Percentiles rank a stretch among this genome's conserved stretches.
These are phyloP conservation scores for Microstroma glucosiphilum DNA, from an alignment of 1,284 basidiomycete genomes.

Conservation along the genomic window DNA sequence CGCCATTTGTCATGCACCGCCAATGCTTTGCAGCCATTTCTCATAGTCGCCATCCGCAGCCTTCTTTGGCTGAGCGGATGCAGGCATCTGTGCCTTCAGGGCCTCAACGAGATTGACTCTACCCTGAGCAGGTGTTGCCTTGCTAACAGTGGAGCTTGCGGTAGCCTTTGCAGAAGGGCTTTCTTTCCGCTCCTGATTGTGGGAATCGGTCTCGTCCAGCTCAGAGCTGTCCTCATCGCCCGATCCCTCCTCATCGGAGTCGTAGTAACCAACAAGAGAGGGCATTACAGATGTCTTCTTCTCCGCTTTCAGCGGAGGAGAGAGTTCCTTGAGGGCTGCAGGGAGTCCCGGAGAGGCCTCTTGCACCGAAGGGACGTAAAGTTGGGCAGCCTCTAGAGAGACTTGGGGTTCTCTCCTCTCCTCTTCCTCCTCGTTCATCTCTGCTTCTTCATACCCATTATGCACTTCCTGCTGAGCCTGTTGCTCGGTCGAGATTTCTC, in stretches of 20 bases:
- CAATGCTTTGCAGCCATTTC: too few species aligned
- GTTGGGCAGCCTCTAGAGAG: background rate
- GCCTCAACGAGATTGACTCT: background rate
- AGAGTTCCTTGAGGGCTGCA: background rate
- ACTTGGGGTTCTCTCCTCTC: background rate
- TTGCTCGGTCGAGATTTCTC: constrained; percentile 3
- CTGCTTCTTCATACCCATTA: background rate
- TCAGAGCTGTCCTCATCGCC: background rate
- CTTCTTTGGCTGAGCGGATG: too few species aligned
- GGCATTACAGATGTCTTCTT: background rate
- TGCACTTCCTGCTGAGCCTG: background rate
- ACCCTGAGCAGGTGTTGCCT: background rate
- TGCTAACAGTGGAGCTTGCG: background rate
- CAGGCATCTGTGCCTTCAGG: background rate
- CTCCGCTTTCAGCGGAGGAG: background rate
- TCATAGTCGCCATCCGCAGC: too few species aligned
- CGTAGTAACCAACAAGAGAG: constrained; percentile 2
- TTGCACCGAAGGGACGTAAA: background rate
- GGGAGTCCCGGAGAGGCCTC: background rate
- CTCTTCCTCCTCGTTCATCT: constrained; percentile 7
- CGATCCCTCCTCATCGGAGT: background rate
- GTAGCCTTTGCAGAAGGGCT: background rate
- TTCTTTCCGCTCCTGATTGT: background rate
- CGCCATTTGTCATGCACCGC: too few species aligned
- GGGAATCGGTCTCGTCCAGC: background rate